Evolutionary conservation across 2,329 filamentous ascomycete species (phyloP), one percentile per base, ranked within the genome.

Genomic region (Fusarium succisae): DNA sequence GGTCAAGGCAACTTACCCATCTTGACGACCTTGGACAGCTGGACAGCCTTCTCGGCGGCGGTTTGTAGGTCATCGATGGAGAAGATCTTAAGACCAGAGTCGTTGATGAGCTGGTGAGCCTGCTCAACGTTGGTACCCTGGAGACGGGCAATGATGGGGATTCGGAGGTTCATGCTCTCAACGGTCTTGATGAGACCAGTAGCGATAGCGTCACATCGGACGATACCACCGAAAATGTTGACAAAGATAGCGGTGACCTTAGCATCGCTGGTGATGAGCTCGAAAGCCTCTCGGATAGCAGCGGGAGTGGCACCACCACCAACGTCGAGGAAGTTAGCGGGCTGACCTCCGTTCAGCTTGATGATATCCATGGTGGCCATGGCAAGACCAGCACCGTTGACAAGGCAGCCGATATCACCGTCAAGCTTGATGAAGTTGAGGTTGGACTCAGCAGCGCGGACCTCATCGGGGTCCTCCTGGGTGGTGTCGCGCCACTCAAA

Each of bases 341-440:
- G 96, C 82, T 91, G 88, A 75, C 96, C 96, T 79, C 96, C 96
- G 87, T 98, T 99, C 74, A 99, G 91, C 91, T 99, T 98, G 91
- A 99, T 99, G 85, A 99, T 98, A 86, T 99, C 96, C 96, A 99
- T 99, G 83, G 96, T 99, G 74, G 96, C 96, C 96, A 99, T 99
- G 86, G 96, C 96, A 77, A 99, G 93, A 87, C 96, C 96, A 80
- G 96, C 96, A 83, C 96, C 96, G 88, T 99, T 99, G 88, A 99
- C 96, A 79, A 98, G 90, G 89, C 96, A 99, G 86, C 96, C 96
- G 83, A 99, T 99, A 83, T 99, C 96, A 83, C 96, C 96, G 82
- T 98, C 96, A 72, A 99, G 93, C 91, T 99, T 99, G 90, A 99
- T 99, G 88, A 99, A 99, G 91, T 99, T 99, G 78, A 99, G 91